Percentiles rank a stretch among this genome's conserved stretches.
Evolutionary conservation across 768 basidiomycete species (phyloP).

Genomic region (Phylloporus sp.): DNA sequence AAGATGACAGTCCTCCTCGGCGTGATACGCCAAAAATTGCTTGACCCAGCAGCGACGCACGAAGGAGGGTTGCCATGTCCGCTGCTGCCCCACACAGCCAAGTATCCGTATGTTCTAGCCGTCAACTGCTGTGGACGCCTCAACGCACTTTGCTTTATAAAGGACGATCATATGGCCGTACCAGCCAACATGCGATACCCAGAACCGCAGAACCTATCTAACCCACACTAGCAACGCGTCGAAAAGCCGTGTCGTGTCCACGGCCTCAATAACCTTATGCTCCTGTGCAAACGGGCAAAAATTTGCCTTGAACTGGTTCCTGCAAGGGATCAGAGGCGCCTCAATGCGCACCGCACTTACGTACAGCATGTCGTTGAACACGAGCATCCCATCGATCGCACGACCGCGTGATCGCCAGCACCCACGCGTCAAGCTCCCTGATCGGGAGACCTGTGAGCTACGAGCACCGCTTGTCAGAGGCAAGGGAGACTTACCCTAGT

Average conservation of each 20-base stretch:
- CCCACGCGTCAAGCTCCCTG: slow-evolving; percentile 81
- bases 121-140: too few relatives aligned
- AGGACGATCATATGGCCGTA: too few relatives aligned
- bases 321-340: slow-evolving; percentile 24
- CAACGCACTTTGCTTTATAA: too few relatives aligned
- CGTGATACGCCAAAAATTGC: too few relatives aligned
- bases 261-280: slow-evolving; percentile 69
- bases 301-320: slow-evolving; percentile 68
- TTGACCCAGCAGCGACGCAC: too few relatives aligned
- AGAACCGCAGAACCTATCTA: too few relatives aligned
- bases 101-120: too few relatives aligned
- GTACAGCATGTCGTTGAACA: slow-evolving; percentile 81
- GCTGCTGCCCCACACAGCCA: too few relatives aligned
- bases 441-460: slow-evolving; percentile 57
- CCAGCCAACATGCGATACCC: too few relatives aligned
- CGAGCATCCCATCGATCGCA: slow-evolving; percentile 79
- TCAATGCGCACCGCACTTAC: slow-evolving; percentile 11
- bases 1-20: too few relatives aligned
- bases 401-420: slow-evolving; percentile 73
- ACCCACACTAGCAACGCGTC: too few relatives aligned
- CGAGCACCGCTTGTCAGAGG: not conserved
- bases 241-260: slow-evolving; percentile 69
- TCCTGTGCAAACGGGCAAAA: slow-evolving; percentile 77
- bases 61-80: too few relatives aligned
- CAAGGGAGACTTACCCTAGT: slow-evolving; percentile 50